Conservation (phyloP, 805 yeast species). For the Nadsonia fulvescens region DNA sequence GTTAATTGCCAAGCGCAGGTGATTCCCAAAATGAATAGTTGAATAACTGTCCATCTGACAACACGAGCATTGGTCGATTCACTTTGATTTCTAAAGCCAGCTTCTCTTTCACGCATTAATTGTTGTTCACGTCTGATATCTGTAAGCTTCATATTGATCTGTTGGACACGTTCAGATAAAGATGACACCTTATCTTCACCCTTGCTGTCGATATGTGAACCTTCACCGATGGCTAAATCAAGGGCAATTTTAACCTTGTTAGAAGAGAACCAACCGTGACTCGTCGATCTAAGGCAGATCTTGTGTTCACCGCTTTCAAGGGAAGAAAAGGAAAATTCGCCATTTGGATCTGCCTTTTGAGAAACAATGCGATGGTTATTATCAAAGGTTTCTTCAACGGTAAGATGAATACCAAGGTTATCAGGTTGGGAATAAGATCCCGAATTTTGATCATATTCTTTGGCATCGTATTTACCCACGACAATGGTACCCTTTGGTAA, state of each 20-base stretch:
- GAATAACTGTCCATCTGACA: constrained; percentile 56
- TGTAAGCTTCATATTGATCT: constrained; percentile 36
- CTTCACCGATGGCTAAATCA: constrained; percentile 53
- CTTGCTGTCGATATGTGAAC: constrained; percentile 44
- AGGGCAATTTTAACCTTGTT: constrained; percentile 48
- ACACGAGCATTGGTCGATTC: constrained; percentile 62
- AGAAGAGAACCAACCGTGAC: constrained; percentile 45
- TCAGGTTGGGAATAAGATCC: constrained; percentile 36
- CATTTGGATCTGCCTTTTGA: constrained; percentile 42
- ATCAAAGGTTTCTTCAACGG: constrained; percentile 72
- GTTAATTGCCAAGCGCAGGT: constrained; percentile 64
- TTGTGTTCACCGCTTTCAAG: constrained; percentile 72
- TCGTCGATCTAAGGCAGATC: constrained; percentile 51
- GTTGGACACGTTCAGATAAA: constrained; percentile 38
- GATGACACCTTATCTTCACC: constrained; percentile 33
- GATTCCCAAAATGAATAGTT: constrained; percentile 43
- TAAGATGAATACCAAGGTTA: constrained; percentile 38
- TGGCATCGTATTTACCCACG: constrained; percentile 58
- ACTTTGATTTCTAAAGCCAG: constrained; percentile 55
- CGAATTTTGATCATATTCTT: constrained; percentile 33
- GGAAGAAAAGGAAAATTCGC: constrained; percentile 68
- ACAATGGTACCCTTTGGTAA: constrained; percentile 62
- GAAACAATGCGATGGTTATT: constrained; percentile 59
- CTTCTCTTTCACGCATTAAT: constrained; percentile 47
- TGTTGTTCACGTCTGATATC: constrained; percentile 49